Evolutionary conservation across 805 yeast genomes (phyloP).

Genomic region (Wickerhamiella dianesei): DNA sequence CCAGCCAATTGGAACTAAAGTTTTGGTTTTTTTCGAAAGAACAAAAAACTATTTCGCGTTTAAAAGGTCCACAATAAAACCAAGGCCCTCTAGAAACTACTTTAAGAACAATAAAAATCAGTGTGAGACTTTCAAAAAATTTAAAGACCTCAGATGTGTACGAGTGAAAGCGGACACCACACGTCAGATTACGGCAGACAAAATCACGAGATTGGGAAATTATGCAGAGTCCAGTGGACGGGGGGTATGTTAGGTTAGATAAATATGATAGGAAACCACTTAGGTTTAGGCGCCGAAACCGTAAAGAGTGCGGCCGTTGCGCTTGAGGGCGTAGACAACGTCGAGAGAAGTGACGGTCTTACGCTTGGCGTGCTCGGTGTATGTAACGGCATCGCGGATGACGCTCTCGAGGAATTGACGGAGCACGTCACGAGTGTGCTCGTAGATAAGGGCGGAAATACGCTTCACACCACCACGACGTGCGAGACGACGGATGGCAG

Average conservation of each 20-base stretch:
- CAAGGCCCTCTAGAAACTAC: too few relatives aligned
- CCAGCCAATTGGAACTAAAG: too few relatives aligned
- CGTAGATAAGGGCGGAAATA: constrained; percentile 96
- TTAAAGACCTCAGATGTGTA: too few relatives aligned
- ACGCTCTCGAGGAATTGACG: constrained; percentile 93
- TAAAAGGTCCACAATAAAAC: too few relatives aligned
- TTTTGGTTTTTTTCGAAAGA: too few relatives aligned
- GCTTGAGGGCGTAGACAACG: constrained; percentile 97
- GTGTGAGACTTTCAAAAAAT: too few relatives aligned
- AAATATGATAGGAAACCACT: neutral
- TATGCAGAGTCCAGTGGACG: neutral
- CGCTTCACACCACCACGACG: constrained; percentile 99
- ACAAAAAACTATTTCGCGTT: too few relatives aligned
- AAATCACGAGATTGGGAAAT: too few relatives aligned
- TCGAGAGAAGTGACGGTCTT: constrained; percentile 98
- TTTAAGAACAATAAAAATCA: too few relatives aligned
- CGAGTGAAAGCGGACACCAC: too few relatives aligned
- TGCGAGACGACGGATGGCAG: constrained; percentile 99
- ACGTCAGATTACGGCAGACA: too few relatives aligned
- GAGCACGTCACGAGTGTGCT: constrained; percentile 94
- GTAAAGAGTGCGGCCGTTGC: constrained; percentile 99
- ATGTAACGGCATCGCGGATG: constrained; percentile 97
- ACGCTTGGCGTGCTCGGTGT: constrained; percentile 99
- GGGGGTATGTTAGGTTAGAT: neutral
- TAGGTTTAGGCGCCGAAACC: constrained; percentile 94